A percentile compares a stretch with the other conserved stretches of the same genome.
These are phyloP conservation scores for Terana coerulea DNA, from an alignment of 768 basidiomycete genomes.

Conservation along the genomic window DNA sequence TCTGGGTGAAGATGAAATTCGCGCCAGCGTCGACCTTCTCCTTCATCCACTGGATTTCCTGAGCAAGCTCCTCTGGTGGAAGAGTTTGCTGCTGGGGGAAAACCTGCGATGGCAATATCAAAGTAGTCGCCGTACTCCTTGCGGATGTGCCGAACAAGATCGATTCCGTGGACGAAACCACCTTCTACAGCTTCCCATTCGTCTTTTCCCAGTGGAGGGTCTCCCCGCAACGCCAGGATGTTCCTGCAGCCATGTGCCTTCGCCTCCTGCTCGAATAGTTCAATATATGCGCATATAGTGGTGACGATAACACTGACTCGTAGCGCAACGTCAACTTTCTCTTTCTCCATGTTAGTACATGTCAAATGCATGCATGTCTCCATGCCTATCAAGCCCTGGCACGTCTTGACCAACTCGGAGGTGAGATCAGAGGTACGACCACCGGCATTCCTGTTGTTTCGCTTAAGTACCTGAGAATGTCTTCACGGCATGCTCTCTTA, in stretches of 20 bases:
- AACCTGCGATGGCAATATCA: slow-evolving; percentile 91
- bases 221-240: slow-evolving; percentile 89
- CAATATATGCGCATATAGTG: neutral
- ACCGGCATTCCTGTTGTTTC: slow-evolving; percentile 82
- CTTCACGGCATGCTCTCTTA: slow-evolving; percentile 23
- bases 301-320: slow-evolving; percentile 47
- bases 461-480: slow-evolving; percentile 7
- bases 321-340: slow-evolving; percentile 91
- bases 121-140: slow-evolving; percentile 85
- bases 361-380: slow-evolving; percentile 99
- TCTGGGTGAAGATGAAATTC: slow-evolving; percentile 95
- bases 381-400: slow-evolving; percentile 87
- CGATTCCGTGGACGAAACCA: slow-evolving; percentile 87
- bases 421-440: slow-evolving; percentile 94
- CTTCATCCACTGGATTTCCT: slow-evolving; percentile 84
- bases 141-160: slow-evolving; percentile 88
- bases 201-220: slow-evolving; percentile 84
- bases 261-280: slow-evolving; percentile 59
- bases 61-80: slow-evolving; percentile 66
- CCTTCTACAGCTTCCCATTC: slow-evolving; percentile 92
- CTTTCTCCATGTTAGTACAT: slow-evolving; percentile 97
- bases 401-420: slow-evolving; percentile 90
- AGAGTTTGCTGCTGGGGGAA: slow-evolving; percentile 80
- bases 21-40: slow-evolving; percentile 90
- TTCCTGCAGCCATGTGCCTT: slow-evolving; percentile 88